Evolutionary conservation across 352 stramenopile species (phyloP).

Genomic region (Phytophthora meadii): DNA sequence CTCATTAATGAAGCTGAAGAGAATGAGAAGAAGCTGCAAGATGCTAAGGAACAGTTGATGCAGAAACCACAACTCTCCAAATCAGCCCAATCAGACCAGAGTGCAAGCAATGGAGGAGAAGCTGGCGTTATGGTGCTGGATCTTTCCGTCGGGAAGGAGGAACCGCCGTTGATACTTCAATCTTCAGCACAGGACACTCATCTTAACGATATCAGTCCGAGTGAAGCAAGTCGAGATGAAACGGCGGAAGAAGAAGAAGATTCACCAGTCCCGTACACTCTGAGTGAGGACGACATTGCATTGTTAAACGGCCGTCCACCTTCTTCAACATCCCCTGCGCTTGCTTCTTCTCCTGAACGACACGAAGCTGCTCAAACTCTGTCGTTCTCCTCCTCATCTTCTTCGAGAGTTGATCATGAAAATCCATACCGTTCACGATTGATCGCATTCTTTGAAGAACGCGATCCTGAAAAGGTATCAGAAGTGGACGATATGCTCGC

Average conservation of each 20-base stretch:
- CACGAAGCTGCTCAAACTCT: conserved; percentile 18
- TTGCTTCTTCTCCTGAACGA: conserved; percentile 5
- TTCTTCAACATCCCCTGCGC: conserved; percentile 1
- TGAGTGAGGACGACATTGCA: conserved; percentile 74
- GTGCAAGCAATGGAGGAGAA: conserved; percentile 7
- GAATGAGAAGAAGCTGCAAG: conserved; percentile 49
- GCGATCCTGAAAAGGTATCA: conserved; percentile 66
- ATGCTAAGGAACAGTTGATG: conserved; percentile 29
- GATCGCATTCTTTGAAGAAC: conserved; percentile 66
- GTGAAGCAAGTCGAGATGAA: conserved; percentile 10
- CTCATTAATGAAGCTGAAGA: conserved; percentile 69
- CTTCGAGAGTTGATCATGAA: background rate
- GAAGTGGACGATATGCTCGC: conserved; percentile 83
- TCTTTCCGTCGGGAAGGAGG: conserved; percentile 15
- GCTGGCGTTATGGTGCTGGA: conserved; percentile 22
- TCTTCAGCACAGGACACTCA: background rate
- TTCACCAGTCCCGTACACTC: conserved; percentile 57
- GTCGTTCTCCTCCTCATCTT: conserved; percentile 15
- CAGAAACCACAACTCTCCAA: conserved; percentile 1
- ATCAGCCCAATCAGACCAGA: conserved; percentile 1
- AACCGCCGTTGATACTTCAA: background rate
- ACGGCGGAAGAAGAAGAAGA: conserved; percentile 25
- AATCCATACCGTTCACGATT: conserved; percentile 63
- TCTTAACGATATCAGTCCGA: background rate
- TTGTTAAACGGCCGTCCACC: conserved; percentile 62